Conservation (phyloP, 768 basidiomycete genomes). For the Hygrophoropsis aurantiaca region DNA sequence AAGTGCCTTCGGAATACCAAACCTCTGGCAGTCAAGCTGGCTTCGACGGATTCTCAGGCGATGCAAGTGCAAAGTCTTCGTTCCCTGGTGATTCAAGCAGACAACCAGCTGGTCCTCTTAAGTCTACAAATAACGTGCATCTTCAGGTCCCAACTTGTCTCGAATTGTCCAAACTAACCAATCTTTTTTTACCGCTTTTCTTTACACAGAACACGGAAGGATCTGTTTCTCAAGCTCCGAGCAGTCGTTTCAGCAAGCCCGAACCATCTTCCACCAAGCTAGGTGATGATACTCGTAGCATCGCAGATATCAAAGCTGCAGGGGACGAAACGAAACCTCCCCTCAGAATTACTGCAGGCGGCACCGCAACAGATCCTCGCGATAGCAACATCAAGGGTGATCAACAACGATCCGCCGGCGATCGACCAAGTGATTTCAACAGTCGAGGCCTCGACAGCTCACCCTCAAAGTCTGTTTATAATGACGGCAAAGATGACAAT, state of each 20-base stretch:
- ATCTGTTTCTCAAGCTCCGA: constrained; percentile 20
- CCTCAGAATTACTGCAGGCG: constrained; percentile 11
- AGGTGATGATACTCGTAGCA: constrained; percentile 17
- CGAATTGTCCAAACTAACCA: constrained; percentile 10
- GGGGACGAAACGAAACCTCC: constrained; percentile 10
- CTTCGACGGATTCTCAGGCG: constrained; percentile 13
- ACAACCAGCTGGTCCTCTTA: constrained; percentile 14
- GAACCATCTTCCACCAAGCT: constrained; percentile 21
- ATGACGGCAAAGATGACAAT: constrained; percentile 29
- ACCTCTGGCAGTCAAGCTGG: constrained; percentile 4
- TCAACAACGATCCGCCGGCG: constrained; percentile 9
- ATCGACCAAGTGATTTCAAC: constrained; percentile 30
- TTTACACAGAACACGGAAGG: constrained; percentile 24
- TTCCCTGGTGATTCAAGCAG: constrained; percentile 23
- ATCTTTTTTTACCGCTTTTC: constrained; percentile 13
- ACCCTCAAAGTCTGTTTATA: constrained; percentile 19
- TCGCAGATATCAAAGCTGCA: constrained; percentile 8
- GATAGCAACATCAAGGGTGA: constrained; percentile 13
- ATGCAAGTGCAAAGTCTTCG: constrained; percentile 9
- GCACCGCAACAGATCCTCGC: constrained; percentile 2
- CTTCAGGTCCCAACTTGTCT: constrained; percentile 11
- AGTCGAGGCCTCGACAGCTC: constrained; percentile 21
- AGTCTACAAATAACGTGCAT: constrained; percentile 35
- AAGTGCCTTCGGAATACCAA: constrained; percentile 22
- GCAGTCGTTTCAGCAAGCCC: constrained; percentile 25